Conservation (phyloP, 331 rosid genomes). For the Phaseolus coccineus region DNA sequence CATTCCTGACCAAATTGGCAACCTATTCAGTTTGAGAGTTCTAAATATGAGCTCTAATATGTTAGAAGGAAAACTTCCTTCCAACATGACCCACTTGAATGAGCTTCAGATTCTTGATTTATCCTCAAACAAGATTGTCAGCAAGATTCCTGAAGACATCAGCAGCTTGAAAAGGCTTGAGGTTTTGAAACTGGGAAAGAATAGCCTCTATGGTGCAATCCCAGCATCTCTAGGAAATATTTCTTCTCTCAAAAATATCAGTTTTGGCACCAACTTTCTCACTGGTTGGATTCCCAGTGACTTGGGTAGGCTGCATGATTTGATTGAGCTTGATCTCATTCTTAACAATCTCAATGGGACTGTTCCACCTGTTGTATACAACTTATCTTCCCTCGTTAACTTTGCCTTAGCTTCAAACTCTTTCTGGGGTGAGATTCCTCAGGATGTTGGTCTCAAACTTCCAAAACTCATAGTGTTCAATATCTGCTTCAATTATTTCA, state of each 20-base stretch:
- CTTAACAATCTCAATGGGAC: slow-evolving; percentile 68
- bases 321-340: slow-evolving; percentile 65
- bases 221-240: slow-evolving; percentile 65
- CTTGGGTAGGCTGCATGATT: slow-evolving; percentile 53
- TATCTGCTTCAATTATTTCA: slow-evolving; percentile 68
- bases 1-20: slow-evolving; percentile 58
- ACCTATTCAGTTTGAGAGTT: slow-evolving; percentile 53
- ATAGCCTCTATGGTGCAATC: slow-evolving; percentile 56
- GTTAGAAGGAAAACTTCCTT: slow-evolving; percentile 53
- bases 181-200: slow-evolving; percentile 62
- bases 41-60: slow-evolving; percentile 66
- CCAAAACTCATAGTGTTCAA: slow-evolving; percentile 65
- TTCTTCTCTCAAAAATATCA: slow-evolving; percentile 62
- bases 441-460: slow-evolving; percentile 62
- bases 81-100: slow-evolving; percentile 52
- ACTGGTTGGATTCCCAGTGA: slow-evolving; percentile 61
- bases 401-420: slow-evolving; percentile 71
- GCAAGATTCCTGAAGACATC: slow-evolving; percentile 56
- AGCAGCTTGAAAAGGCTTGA: slow-evolving; percentile 54
- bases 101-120: slow-evolving; percentile 62
- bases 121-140: slow-evolving; percentile 53
- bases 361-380: slow-evolving; percentile 61
- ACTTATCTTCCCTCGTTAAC: slow-evolving; percentile 64
- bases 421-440: slow-evolving; percentile 77
- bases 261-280: slow-evolving; percentile 70